Base-by-base conservation (phyloP, 176 grass and related monocot species). In the Chrysopogon serrulatus region DNA sequence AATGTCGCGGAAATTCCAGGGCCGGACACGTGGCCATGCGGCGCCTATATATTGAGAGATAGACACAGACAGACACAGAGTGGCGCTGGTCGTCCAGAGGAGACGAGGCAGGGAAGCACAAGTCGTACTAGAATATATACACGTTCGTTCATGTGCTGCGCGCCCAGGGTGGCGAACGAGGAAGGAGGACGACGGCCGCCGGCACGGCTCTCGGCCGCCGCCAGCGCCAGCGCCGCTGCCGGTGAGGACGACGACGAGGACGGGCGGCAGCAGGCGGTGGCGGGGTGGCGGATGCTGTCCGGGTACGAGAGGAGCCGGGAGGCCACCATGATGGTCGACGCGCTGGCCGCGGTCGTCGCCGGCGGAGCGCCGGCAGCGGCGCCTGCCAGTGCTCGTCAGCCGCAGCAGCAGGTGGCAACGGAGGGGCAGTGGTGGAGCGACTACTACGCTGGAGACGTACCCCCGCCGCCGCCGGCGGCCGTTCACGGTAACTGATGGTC, bases 291-390 rank as follows among this genome's bases (percentile, higher is more conserved):
- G 1, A 84, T 92, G 80, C 17, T 92, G 68, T 84, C 87, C n/a
- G 53, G 41, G 26, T 16, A 81, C 41, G 68, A 81, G 11, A 80
- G 83, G 37, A 87, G 31, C 34, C 63, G 39, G 57, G 93, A 95
- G 87, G 90, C 83, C 69, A 37, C 74, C 1, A 10, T 54, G 19
- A 95, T 95, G 87, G 93, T 95, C 4, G 85, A 85, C 2, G 90
- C 93, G 23, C 73, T 95, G 45, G 49, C 87, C 2, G 80, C 56
- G 26, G 93, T 95, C 15, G 79, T 92, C n/a, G 68, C 90, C 0
- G 79, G 90, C 4, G 78, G 60, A 1, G 39, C 13, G 41, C 10
- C 44, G 16, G 30, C 0, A n/a, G 5, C 23, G 66, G 4, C 37
- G 2, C 9, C 32, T 30, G 68, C 45, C 14, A 11, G 34, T n/a